phyloP scores from a whole-genome alignment of 106 monocot genomes.

The Ottelia alismoides region DNA sequence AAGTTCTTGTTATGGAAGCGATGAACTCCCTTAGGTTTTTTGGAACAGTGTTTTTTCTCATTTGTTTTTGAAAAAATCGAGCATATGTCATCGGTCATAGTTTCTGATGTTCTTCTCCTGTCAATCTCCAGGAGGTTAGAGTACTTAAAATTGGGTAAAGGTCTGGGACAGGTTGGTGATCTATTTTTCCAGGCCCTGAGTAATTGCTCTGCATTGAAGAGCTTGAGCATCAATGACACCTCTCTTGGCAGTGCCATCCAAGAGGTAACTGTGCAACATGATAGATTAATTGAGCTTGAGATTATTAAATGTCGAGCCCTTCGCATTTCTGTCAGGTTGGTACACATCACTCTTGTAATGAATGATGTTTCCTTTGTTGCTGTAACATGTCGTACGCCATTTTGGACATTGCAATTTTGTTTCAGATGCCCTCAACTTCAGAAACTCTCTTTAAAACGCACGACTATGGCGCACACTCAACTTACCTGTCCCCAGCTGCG shows the following conservation, averaged over 20 bases:
- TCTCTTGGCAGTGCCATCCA: slow-evolving; percentile 20
- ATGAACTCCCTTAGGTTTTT: slow-evolving; percentile 54
- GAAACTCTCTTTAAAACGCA: slow-evolving; percentile 60
- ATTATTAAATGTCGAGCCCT: slow-evolving; percentile 21
- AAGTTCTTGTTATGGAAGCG: slow-evolving; percentile 58
- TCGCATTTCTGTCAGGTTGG: slow-evolving; percentile 14
- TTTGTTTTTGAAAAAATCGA: too few relatives aligned
- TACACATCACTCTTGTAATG: too few relatives aligned
- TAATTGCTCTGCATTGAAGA: slow-evolving; percentile 16
- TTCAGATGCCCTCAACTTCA: slow-evolving; percentile 82
- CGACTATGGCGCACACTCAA: slow-evolving; percentile 61
- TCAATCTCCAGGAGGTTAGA: slow-evolving; percentile 16
- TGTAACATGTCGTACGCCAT: too few relatives aligned
- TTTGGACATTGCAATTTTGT: too few relatives aligned
- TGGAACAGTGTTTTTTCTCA: background rate
- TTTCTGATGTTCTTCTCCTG: slow-evolving; percentile 1
- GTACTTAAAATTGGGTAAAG: slow-evolving; percentile 15
- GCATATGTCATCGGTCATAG: too few relatives aligned
- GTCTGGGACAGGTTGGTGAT: slow-evolving; percentile 11
- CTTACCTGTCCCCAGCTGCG: slow-evolving; percentile 59
- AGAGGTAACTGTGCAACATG: slow-evolving; percentile 21
- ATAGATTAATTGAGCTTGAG: slow-evolving; percentile 12
- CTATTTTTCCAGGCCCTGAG: slow-evolving; percentile 12
- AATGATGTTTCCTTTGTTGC: background rate
- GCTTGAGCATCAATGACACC: slow-evolving; percentile 13